A percentile compares a stretch with the other conserved stretches of the same genome.
Evolutionary conservation across 306 rosid genomes (phyloP).

Genomic region (Begonia masoniana): DNA sequence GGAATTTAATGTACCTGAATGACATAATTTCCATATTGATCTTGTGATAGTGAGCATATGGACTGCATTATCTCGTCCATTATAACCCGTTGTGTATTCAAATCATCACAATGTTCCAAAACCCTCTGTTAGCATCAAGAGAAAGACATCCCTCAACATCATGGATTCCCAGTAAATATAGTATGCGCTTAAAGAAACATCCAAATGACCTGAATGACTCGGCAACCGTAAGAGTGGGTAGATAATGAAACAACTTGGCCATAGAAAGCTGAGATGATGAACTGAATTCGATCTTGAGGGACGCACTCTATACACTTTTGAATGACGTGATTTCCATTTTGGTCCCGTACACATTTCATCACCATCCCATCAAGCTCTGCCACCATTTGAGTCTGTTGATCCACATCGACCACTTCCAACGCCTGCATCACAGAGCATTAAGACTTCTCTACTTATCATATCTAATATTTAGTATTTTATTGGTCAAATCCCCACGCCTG

Average conservation of each 20-base stretch:
- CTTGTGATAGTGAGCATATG: conserved; percentile 79
- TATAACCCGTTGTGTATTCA: conserved; percentile 57
- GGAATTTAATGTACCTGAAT: conserved; percentile 55
- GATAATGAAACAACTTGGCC: conserved; percentile 91
- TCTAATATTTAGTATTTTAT: background rate
- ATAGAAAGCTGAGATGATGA: conserved; percentile 76
- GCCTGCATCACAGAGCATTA: conserved; percentile 40
- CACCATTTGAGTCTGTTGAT: conserved; percentile 82
- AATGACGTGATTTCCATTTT: conserved; percentile 94
- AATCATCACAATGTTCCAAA: conserved; percentile 77
- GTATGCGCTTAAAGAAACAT: conserved; percentile 1
- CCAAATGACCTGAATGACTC: conserved; percentile 81
- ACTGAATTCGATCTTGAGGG: conserved; percentile 82
- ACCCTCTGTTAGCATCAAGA: conserved; percentile 66
- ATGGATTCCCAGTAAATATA: conserved; percentile 7
- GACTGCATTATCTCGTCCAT: conserved; percentile 96
- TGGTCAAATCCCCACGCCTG: background rate
- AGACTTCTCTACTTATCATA: background rate
- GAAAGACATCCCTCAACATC: conserved; percentile 14
- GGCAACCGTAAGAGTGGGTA: conserved; percentile 96
- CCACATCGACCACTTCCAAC: conserved; percentile 70
- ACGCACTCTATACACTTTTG: no score
- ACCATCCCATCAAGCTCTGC: conserved; percentile 76
- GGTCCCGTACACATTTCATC: conserved; percentile 92
- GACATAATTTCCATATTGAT: conserved; percentile 96